These are phyloP conservation scores for Meyerozyma carpophila DNA, from an alignment of 1,139 yeast genomes.

Conservation along the genomic window DNA sequence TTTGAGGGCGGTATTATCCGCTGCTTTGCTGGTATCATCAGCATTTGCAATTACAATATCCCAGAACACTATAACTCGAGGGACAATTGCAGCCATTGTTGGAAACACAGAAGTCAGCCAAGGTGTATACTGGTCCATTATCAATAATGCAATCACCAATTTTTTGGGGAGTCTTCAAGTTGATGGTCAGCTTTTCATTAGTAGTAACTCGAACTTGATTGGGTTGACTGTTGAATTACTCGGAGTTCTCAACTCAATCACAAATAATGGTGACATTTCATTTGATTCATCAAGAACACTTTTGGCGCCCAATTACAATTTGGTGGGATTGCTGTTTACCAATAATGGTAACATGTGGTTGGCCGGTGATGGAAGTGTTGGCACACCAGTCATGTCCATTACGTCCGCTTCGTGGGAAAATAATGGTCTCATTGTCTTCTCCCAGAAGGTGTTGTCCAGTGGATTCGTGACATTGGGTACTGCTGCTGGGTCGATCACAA, in stretches of 20 bases:
- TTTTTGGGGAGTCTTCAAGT: constrained; percentile 7
- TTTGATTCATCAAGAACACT: constrained; percentile 10
- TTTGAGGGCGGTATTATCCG: neutral
- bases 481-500: constrained; percentile 12
- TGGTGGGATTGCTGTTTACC: constrained; percentile 7
- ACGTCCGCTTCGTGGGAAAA: constrained; percentile 14
- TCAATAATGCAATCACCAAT: constrained; percentile 17
- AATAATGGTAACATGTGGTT: constrained; percentile 10
- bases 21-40: neutral
- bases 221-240: constrained; percentile 10
- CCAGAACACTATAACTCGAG: constrained; percentile 7
- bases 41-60: constrained; percentile 1
- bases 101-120: constrained; percentile 23
- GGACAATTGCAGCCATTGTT: constrained; percentile 15
- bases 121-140: constrained; percentile 29
- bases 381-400: constrained; percentile 12
- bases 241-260: constrained; percentile 8
- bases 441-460: constrained; percentile 9
- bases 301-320: constrained; percentile 7
- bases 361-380: constrained; percentile 4
- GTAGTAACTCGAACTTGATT: constrained; percentile 5
- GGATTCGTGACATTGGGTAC: constrained; percentile 14
- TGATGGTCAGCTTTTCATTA: constrained; percentile 6
- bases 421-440: constrained; percentile 14
- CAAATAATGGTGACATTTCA: constrained; percentile 10